Base-by-base conservation (phyloP, 1,139 yeast genomes). In the Pichia sp. region DNA sequence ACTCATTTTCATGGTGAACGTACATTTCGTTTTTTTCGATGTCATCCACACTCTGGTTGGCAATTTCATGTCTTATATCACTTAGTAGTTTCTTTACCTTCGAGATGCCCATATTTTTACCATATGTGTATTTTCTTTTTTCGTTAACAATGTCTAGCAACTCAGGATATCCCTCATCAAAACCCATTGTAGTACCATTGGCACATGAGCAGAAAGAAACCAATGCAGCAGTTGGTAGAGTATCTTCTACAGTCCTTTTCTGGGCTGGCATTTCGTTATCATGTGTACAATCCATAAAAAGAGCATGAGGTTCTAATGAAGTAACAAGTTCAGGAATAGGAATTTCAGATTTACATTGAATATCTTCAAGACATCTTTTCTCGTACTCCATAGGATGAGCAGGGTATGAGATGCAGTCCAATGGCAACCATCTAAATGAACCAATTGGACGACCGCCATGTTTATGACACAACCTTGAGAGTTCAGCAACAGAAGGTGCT, bases 371-470 rank as follows among this genome's bases (percentile, higher is more conserved):
- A n/a, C 49, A 48, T 27, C 60, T 58, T 30, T 48, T 58, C 41
- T 52, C 62, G 59, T 63, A 58, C 0, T 80, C 78, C 49, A 75
- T 77, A 27, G 72, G 60, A 31, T 71, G 71, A 1, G 86, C 83
- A 0, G 89, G 87, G 61, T 83, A 85, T 0, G 92, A 77, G 64
- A 83, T 79, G 54, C 81, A 85, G 65, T 86, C 91, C 63, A 86
- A 73, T 1, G 93, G 92, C 49, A 86, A 72, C 81, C 88, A 85
- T 54, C 82, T 80, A 63, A 87, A 85, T 0, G 97, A 90, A 3
- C 99, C 99, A 68, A 93, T 87, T 47, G 98, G 97, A 62, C 91
- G 76, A 5, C 98, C 98, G 45, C 98, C 98, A 70, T 93, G 96
- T 63, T 85, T 81, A 68, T 92, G 97, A 34, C 93, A 88, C 56